Base-by-base conservation (phyloP, 345 rosid genomes). In the Cardamine chenopodiifolia region DNA sequence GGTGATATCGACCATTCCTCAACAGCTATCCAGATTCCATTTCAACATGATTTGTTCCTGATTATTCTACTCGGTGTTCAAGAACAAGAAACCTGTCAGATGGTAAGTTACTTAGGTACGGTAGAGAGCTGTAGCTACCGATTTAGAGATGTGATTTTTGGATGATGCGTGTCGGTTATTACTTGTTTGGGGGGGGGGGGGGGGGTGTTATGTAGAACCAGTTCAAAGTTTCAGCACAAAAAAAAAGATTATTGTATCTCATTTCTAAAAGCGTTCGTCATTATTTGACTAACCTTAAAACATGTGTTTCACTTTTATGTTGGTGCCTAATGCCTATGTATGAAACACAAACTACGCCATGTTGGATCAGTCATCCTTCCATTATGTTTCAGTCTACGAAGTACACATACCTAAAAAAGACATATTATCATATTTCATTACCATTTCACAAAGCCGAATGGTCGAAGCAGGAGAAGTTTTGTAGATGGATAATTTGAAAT, bases 21-120 rank as follows among this genome's bases (percentile, higher is more conserved):
- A 91, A 82, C 98, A 93, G 83, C 97, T 93, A 59, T 93, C 98
- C 40, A 91, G 98, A 84, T 91, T 91, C 85, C 97, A 89, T 80
- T 91, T 93, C 87, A 91, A 89, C 75, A 93, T 93, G 98, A 86
- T 90, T 64, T 73, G 89, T 42, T 81, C 85, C 12, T 91, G 83
- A 93, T 66, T 71, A 93, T 66, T 71, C 58, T 31, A 53, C 72
- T 66, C n/a, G 23, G 32, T 62, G 67, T 26, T 57, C 23, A 40
- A 77, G 55, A 58, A 42, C 44, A 66, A 71, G 57, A 57, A 57
- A 8, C 49, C 4, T 77, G 15, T 64, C 35, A 19, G 66, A 19
- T 62, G 66, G 5, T 13, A 17, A 17, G 64, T n/a, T 67, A 19
- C 17, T 28, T 66, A 49, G 68, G 69, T 37, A 25, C 18, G 22